Conservation (phyloP, 352 stramenopile species). For the Phytophthora palmivora region DNA sequence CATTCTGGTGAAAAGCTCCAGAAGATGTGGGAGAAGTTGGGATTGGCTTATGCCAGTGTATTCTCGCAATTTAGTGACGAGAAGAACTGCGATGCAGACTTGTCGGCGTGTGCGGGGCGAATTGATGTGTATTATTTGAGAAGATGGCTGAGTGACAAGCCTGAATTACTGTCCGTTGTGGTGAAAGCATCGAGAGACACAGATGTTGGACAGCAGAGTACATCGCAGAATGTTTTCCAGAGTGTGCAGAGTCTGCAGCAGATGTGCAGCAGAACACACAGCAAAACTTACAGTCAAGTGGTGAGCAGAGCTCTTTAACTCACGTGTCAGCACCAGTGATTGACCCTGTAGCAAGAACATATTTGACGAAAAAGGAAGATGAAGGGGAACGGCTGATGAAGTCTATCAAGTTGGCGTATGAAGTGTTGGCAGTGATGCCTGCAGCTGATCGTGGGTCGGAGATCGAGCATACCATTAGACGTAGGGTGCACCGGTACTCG, state of each 20-base stretch:
- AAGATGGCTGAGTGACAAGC: slow-evolving; percentile 11
- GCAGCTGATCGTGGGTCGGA: slow-evolving; percentile 7
- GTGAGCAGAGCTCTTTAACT: not conserved
- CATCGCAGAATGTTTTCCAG: not conserved
- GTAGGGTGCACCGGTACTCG: slow-evolving; percentile 10
- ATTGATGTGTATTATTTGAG: slow-evolving; percentile 22
- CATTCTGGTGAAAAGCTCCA: slow-evolving; percentile 23
- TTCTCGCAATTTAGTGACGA: not conserved
- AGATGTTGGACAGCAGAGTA: not conserved
- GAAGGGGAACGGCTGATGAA: slow-evolving; percentile 16
- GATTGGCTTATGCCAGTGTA: slow-evolving; percentile 9
- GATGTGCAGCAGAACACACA: slow-evolving; percentile 2
- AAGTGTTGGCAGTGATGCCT: slow-evolving; percentile 13
- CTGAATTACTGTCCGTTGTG: not conserved
- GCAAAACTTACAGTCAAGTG: slow-evolving; percentile 5
- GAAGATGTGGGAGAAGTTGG: slow-evolving; percentile 24
- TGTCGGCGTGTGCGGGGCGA: slow-evolving; percentile 10
- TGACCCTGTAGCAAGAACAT: not conserved
- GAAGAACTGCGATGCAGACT: not conserved
- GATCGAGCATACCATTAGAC: slow-evolving; percentile 19
- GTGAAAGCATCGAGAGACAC: slow-evolving; percentile 2
- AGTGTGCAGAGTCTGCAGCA: not conserved
- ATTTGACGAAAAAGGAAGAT: not conserved
- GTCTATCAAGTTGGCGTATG: slow-evolving; percentile 24
- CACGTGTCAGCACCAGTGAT: not conserved